Base-by-base conservation (phyloP, 371 early-diverging fungal genomes). In the Mucor sp. region DNA sequence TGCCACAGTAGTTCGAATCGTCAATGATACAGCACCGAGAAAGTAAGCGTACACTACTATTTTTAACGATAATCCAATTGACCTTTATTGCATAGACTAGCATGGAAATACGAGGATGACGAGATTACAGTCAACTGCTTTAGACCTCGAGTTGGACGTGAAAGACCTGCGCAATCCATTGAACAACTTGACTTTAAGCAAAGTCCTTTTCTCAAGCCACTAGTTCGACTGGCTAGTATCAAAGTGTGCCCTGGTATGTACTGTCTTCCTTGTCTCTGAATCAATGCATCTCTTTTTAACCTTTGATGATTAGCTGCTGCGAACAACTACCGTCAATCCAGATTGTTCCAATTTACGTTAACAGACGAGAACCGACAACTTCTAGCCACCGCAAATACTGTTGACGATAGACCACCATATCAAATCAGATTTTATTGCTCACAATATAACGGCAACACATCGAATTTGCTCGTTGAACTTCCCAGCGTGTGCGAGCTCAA, bases 401-500 rank as follows among this genome's bases (percentile, higher is more conserved):
- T 15, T 3, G 65, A 68, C 55, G 65, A 66, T 19, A 47, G 44
- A 58, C 63, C 69, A 0, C 32, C 58, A 0, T 65, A 58, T 56
- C 74, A 76, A 25, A 65, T 76, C 12, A 43, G 76, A 39, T 70
- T 76, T 23, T 76, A 67, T 37, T 76, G 76, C 23, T 43, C 62
- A 1, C 66, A 57, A 48, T 70, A 66, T 17, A 30, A 62, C 0
- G 58, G 59, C 11, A 23, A 9, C 6, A 53, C 48, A 2, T 21
- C 58, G 0, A 50, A 58, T 14, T 41, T 74, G 2, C 53, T 73
- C 2, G 71, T 84, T 65, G 84, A 84, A 55, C 81, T 81, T 58
- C 84, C 84, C 2, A 59, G 64, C 56, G 74, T 81, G 12, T 81
- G 84, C 60, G 84, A 84, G 69, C 63, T 84, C 27, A 81, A 76